These are phyloP conservation scores for Caloboletus inedulis DNA, from an alignment of 1,284 basidiomycete species.

Conservation along the genomic window DNA sequence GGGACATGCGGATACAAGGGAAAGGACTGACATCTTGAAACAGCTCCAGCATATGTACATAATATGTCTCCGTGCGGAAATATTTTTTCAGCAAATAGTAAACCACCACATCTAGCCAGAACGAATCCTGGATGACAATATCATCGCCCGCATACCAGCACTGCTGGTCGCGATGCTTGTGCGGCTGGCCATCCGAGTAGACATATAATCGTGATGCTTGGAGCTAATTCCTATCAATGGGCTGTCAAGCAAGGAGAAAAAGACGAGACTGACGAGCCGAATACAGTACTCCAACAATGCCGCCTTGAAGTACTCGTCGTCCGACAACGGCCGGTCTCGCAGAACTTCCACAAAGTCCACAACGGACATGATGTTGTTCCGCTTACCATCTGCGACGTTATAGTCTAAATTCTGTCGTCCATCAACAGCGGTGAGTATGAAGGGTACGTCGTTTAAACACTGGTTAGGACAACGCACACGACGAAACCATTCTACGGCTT, in stretches of 20 bases:
- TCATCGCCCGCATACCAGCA: slow-evolving; percentile 88
- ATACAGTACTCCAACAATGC: slow-evolving; percentile 94
- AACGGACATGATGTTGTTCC: slow-evolving; percentile 75
- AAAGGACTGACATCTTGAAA: slow-evolving; percentile 73
- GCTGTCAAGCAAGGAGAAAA: neutral
- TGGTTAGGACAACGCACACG: slow-evolving; percentile 35
- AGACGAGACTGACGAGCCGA: slow-evolving; percentile 68
- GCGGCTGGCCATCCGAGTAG: slow-evolving; percentile 29
- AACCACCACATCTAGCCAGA: slow-evolving; percentile 93
- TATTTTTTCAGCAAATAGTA: slow-evolving; percentile 87
- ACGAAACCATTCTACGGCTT: slow-evolving; percentile 61
- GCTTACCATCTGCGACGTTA: slow-evolving; percentile 81
- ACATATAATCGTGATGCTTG: slow-evolving; percentile 54
- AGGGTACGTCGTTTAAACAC: neutral
- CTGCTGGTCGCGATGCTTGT: slow-evolving; percentile 44
- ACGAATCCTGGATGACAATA: slow-evolving; percentile 93
- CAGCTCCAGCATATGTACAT: slow-evolving; percentile 85
- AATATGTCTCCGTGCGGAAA: slow-evolving; percentile 80
- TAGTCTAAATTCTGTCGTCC: slow-evolving; percentile 74
- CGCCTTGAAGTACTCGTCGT: slow-evolving; percentile 85
- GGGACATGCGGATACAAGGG: neutral
- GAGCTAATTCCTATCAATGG: slow-evolving; percentile 47
- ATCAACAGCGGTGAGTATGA: neutral
- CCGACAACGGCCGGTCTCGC: slow-evolving; percentile 62
- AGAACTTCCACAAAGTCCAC: slow-evolving; percentile 90